These are phyloP conservation scores for Neopestalotiopsis clavispora DNA, from an alignment of 2,329 filamentous ascomycete genomes.

Conservation along the genomic window DNA sequence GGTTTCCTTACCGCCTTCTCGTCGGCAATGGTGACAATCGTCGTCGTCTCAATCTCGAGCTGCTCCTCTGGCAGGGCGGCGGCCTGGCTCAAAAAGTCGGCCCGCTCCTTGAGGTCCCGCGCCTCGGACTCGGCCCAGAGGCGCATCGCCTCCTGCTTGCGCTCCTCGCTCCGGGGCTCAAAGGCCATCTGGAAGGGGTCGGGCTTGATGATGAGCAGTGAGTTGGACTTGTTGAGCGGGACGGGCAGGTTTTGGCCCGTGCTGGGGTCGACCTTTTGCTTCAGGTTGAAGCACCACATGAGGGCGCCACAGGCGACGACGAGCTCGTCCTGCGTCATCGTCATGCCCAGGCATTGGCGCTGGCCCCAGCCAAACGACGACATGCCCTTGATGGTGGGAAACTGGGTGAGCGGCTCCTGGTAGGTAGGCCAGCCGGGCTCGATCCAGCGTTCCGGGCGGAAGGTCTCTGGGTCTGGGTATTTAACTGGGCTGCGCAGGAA, in stretches of 20 bases:
- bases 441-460: slow-evolving; percentile 59
- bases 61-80: slow-evolving; percentile 15
- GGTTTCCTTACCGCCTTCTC: slow-evolving; percentile 4
- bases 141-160: slow-evolving; percentile 41
- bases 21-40: not conserved
- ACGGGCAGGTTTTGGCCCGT: slow-evolving; percentile 47
- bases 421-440: slow-evolving; percentile 56
- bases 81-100: slow-evolving; percentile 29
- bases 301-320: slow-evolving; percentile 55
- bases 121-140: slow-evolving; percentile 42
- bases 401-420: slow-evolving; percentile 53
- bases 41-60: not conserved
- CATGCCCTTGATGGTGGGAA: slow-evolving; percentile 57
- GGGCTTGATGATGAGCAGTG: slow-evolving; percentile 61
- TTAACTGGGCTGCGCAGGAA: slow-evolving; percentile 56
- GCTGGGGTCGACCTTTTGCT: slow-evolving; percentile 46
- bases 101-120: slow-evolving; percentile 30
- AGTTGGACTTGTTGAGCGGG: slow-evolving; percentile 55
- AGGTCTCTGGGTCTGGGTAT: slow-evolving; percentile 55
- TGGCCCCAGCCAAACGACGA: slow-evolving; percentile 60
- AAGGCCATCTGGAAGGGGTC: slow-evolving; percentile 60
- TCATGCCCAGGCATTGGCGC: slow-evolving; percentile 44
- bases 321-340: slow-evolving; percentile 48
- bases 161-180: slow-evolving; percentile 49
- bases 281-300: slow-evolving; percentile 47